Evolutionary conservation across 768 basidiomycete species (phyloP), one percentile per base, ranked within the genome.

Genomic region (Lactifluus pinguis): DNA sequence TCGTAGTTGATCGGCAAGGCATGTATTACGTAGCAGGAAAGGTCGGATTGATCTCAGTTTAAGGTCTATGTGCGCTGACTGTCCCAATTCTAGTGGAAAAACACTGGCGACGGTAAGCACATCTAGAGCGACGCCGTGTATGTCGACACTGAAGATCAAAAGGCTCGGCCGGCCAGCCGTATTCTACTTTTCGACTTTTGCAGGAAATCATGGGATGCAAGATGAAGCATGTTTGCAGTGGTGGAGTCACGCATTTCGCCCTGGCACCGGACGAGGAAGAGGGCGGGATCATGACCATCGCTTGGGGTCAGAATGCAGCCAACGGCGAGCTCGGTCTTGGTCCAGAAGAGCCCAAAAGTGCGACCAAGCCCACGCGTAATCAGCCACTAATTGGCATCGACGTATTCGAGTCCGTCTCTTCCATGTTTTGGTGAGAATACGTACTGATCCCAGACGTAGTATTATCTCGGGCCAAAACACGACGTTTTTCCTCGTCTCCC

Each of bases 151-250:
- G 53, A 59, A 17, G 54, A 47, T 10, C n/a, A 50, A n/a, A 47
- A 88, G 89, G 92, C 29, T 94, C 93, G n/a, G 82, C 82, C 15
- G 92, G 92, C 11, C 92, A 89, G 29, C 91, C 92, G 0, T 95
- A 87, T 71, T 92, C 92, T 0, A 82, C 85, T 1, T 95, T 95
- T 78, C 83, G 90, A 54, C 84, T 80, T 69, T 85, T 95, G 70
- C 89, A 87, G 49, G 94, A 95, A 55, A 84, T 94, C 71, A 84
- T 87, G 92, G 85, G 83, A 3, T 95, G 90, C 76, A 91, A 91
- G 69, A 83, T 90, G 32, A 73, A 74, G 21, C 75, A 80, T 7
- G 85, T 85, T 1, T 75, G 79, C 17, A 87, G 85, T 47, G 95
- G 95, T 36, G 94, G 94, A 17, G 91, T 94, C 15, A 93, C 93